Conservation (phyloP, 805 yeast species). For the Saturnispora serradocipensis region DNA sequence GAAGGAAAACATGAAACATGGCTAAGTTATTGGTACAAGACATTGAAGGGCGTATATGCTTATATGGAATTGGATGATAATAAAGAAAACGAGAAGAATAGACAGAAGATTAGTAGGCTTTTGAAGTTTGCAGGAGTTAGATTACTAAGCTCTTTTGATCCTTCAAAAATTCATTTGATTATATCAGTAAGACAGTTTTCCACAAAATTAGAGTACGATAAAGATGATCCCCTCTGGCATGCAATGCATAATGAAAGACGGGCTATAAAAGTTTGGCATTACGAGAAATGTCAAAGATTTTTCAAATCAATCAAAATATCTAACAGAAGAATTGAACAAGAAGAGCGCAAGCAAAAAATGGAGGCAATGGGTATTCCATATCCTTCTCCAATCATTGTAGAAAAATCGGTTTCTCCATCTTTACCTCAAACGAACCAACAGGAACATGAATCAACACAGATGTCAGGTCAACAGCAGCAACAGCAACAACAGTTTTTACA, state of each 20-base stretch:
- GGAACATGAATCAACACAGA: background rate
- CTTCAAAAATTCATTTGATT: slow-evolving; percentile 34
- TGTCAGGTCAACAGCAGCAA: background rate
- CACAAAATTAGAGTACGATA: slow-evolving; percentile 28
- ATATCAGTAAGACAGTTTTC: slow-evolving; percentile 38
- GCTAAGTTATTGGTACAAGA: slow-evolving; percentile 45
- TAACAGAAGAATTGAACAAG: slow-evolving; percentile 28
- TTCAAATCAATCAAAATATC: slow-evolving; percentile 41
- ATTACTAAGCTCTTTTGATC: slow-evolving; percentile 38
- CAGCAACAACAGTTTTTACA: background rate
- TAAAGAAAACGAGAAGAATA: slow-evolving; percentile 27
- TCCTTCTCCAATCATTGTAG: slow-evolving; percentile 3
- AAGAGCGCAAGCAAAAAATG: slow-evolving; percentile 14
- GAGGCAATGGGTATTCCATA: slow-evolving; percentile 4
- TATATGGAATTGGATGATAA: slow-evolving; percentile 38
- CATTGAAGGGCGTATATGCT: slow-evolving; percentile 37
- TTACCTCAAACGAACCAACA: background rate
- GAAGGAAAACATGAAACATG: slow-evolving; percentile 35
- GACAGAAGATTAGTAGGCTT: slow-evolving; percentile 35
- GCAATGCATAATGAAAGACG: slow-evolving; percentile 31
- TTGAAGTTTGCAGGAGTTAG: slow-evolving; percentile 41
- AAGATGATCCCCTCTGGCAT: slow-evolving; percentile 39
- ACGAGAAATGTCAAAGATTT: slow-evolving; percentile 47
- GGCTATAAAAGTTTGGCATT: slow-evolving; percentile 48
- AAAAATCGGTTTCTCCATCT: slow-evolving; percentile 6